These are phyloP conservation scores for Xylaria polymorpha DNA, from an alignment of 2,329 filamentous ascomycete genomes.

Conservation along the genomic window DNA sequence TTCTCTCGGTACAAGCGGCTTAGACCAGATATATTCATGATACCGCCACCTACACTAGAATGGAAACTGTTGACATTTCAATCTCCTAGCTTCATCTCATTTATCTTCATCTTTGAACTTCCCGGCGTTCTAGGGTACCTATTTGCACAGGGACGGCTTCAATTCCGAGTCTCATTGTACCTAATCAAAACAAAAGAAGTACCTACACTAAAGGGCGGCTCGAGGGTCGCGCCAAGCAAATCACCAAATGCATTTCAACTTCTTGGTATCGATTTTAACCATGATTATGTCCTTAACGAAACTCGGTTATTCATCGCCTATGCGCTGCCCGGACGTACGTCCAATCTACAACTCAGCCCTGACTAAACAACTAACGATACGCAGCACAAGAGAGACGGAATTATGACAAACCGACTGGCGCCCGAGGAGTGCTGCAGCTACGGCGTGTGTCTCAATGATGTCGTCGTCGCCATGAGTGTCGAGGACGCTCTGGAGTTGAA, in stretches of 20 bases:
- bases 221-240: background rate
- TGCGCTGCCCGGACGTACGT: conserved; percentile 1
- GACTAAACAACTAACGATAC: background rate
- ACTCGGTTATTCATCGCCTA: background rate
- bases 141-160: background rate
- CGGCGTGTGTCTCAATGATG: conserved; percentile 62
- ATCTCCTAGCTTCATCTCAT: background rate
- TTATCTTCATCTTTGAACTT: background rate
- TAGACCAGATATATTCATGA: background rate
- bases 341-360: background rate
- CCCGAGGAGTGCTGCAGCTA: conserved; percentile 67
- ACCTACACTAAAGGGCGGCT: background rate
- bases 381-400: conserved; percentile 53
- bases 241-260: conserved; percentile 3
- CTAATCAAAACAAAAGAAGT: background rate
- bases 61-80: background rate
- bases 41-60: too few species aligned
- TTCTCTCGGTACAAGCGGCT: background rate
- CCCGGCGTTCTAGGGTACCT: background rate
- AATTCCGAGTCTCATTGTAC: background rate
- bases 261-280: background rate
- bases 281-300: background rate
- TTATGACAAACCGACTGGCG: conserved; percentile 60
- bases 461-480: conserved; percentile 57
- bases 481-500: conserved; percentile 23